phyloP scores from a whole-genome alignment of 129 eudicot genomes.

The Kitagawia praeruptora region DNA sequence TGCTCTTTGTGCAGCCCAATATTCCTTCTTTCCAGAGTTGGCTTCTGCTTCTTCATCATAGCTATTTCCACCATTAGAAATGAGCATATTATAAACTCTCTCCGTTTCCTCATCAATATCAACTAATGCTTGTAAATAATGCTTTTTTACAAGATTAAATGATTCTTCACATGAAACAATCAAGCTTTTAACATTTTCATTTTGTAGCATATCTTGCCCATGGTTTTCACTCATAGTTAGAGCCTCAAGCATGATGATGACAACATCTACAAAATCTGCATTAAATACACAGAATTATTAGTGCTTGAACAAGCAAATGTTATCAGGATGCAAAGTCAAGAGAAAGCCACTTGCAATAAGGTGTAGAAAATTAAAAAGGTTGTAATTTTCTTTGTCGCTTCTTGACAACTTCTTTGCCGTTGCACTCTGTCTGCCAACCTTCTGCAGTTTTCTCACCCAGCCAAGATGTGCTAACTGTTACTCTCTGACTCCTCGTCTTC shows the following conservation, averaged over 20 bases:
- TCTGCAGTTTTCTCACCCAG: background rate
- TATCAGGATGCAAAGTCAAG: background rate
- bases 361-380: background rate
- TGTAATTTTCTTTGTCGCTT: background rate
- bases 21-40: constrained; percentile 30
- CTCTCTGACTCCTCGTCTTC: constrained; percentile 22
- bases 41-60: constrained; percentile 29
- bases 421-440: background rate
- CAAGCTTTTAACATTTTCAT: constrained; percentile 12
- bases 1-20: constrained; percentile 40
- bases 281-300: background rate
- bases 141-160: constrained; percentile 20
- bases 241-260: constrained; percentile 17
- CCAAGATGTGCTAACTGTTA: background rate
- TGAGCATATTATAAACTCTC: constrained; percentile 33
- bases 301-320: background rate
- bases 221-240: constrained; percentile 21
- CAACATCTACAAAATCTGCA: constrained; percentile 16
- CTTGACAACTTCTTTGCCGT: background rate
- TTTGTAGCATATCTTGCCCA: constrained; percentile 23
- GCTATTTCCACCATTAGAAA: constrained; percentile 31
- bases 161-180: constrained; percentile 11
- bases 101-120: constrained; percentile 38
- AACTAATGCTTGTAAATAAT: constrained; percentile 23
- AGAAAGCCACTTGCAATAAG: background rate